Base-by-base conservation (phyloP, 352 stramenopile genomes). In the Blastocystis sp. region DNA sequence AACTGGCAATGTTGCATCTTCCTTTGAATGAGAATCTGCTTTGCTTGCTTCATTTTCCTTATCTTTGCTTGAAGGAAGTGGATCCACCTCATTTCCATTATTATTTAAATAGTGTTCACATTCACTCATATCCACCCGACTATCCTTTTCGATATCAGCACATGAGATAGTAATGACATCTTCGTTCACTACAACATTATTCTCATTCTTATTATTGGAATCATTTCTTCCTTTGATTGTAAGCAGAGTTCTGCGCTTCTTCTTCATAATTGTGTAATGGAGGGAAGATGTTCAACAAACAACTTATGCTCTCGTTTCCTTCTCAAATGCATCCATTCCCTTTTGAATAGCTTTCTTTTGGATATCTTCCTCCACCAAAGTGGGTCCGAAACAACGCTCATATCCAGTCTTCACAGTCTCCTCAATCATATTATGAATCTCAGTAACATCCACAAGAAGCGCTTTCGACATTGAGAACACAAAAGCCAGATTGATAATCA, bases 221-320 rank as follows among this genome's bases (percentile, higher is more conserved):
- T 73, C 24, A 35, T n/a, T 2, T n/a, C 60, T 44, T 13, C 33
- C 60, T 73, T 35, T 7, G 37, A 73, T 73, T 4, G 60, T 73
- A 30, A 73, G 33, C 33, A 73, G 24, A 33, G 9, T 73, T 13
- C 24, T 40, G 4, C 24, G 13, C 33, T 33, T 22, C 24, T 73
- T 73, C 60, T 73, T 73, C 60, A 73, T 73, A 35, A 73, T 73
- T 35, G 33, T 73, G 60, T 2, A 19, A 48, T 73, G 60, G 60
- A 73, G 60, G 60, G 60, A 73, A 73, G 40, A 73, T 33, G 60
- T 48, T 62, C 56, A 62, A 62, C 56, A 62, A 62, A 62, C 56
- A 62, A 33, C 2, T n/a, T n/a, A 62, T 33, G 56, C 3, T 62
- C 19, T 33, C 15, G 19, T 33, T 62, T 33, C 56, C 27, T 62